Base-by-base conservation (phyloP, 208 protist species). In the Leishmania tropica region DNA sequence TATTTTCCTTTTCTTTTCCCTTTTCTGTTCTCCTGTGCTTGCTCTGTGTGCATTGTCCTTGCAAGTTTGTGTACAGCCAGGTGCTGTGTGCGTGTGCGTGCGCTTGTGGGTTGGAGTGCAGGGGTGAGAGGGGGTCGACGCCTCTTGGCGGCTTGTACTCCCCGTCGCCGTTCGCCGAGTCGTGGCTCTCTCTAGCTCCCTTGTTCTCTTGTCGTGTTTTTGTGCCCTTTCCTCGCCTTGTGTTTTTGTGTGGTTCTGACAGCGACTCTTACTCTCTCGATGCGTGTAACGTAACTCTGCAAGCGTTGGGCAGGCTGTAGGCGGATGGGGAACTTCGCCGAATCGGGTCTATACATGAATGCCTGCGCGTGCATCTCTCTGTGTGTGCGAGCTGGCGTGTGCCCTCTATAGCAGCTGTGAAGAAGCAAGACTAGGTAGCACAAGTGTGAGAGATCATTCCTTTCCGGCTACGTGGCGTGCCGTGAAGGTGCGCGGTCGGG, bases 1-100 rank as follows among this genome's bases (percentile, higher is more conserved):
- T 62, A 31, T 47, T 62, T 76, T 62, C 28, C 70, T 24, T 17
- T 35, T 60, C 35, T 58, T 76, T 62, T 70, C 58, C 60, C 37
- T 37, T 76, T 37, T 74, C 24, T 81, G 13, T 77, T 40, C 53
- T 75, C 42, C 28, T 68, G 17, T 60, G 64, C 37, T 47, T 31
- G 47, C 0, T 31, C 7, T 5, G 37, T 40, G 51, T 15, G 73
- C 4, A 54, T 53, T 28, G 70, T 2, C 47, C 1, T 74, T 53
- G 37, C 0, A 28, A 1, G 11, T 74, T 53, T 74, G 42, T n/a
- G 28, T 47, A 35, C 42, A 74, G 11, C 3, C 10, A n/a, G 40
- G 45, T 74, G 68, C 37, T 24, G 6, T 47, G 37, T 72, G 28
- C 28, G 15, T 48, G 65, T 71, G 15, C 17, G 35, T n/a, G 65